Base-by-base conservation (phyloP, 2,329 filamentous ascomycete genomes). In the Acrodontium crateriforme region DNA sequence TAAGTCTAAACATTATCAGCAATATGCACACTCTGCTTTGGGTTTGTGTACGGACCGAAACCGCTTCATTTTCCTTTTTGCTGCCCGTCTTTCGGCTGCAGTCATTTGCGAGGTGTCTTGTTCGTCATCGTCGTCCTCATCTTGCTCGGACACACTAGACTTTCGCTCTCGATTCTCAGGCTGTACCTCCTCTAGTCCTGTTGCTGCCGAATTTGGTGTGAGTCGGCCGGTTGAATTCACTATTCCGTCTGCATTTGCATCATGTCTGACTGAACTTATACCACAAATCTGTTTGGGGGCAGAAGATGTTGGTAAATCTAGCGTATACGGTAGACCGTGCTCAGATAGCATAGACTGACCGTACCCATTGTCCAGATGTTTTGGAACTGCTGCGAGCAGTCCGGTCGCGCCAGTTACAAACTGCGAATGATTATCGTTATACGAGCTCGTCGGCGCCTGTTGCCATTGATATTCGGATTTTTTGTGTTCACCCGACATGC, bases 11-110 rank as follows among this genome's bases (percentile, higher is more conserved):
- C n/a, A n/a, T n/a, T n/a, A n/a, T n/a, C n/a, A n/a, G 45, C 18
- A 16, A 26, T 9, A 10, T 13, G 14, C 5, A 11, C 9, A 10
- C 18, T 27, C 13, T 19, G 16, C 14, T 16, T 20, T 10, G 27
- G 29, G 9, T 13, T 14, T 27, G 2, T 5, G 13, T 13, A 31
- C 41, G 11, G 64, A 81, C 77, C 78, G 71, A 50, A 87, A 87
- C 32, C 81, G 67, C 63, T 87, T 87, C 79, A 67, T 67, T 49
- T 63, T 65, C 27, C 62, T 55, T 45, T 65, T 65, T 30, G 61
- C 59, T 6, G 59, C 59, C 18, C 60, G 51, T 13, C 63, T 47
- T 36, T 64, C 61, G 14, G 59, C 59, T 13, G 60, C 59, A 6
- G 60, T 60, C 49, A 63, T 55, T 6, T 35, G 42, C 15, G 37